Evolutionary conservation across 2,329 filamentous ascomycete genomes (phyloP).

Genomic region (Lasiodiplodia sp.): DNA sequence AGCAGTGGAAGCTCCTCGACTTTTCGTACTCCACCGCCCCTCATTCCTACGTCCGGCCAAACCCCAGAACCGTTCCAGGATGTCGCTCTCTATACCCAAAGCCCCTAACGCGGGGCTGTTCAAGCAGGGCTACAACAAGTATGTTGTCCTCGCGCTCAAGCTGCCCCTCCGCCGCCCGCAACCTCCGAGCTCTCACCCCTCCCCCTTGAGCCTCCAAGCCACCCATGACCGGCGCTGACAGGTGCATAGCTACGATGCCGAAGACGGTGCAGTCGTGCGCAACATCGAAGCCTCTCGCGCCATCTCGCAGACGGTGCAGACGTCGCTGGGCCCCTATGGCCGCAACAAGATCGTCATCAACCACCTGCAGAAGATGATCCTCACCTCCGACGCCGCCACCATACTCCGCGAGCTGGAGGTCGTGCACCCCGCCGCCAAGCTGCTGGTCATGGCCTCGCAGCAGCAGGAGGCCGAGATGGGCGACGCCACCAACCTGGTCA

Average conservation of each 20-base stretch:
- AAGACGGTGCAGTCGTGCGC: constrained; percentile 97
- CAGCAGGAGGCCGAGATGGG: constrained; percentile 99
- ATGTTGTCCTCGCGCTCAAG: constrained; percentile 47
- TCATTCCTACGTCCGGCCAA: neutral
- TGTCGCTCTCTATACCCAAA: constrained; percentile 96
- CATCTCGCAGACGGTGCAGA: constrained; percentile 95
- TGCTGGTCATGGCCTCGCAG: constrained; percentile 97
- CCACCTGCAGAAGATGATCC: constrained; percentile 99
- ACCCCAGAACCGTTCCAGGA: constrained; percentile 50
- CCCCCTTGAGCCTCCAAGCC: constrained; percentile 5
- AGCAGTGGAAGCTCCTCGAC: constrained; percentile 22
- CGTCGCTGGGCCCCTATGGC: constrained; percentile 94
- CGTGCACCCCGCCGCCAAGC: constrained; percentile 95
- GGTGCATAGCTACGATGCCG: constrained; percentile 84
- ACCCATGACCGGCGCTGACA: constrained; percentile 42
- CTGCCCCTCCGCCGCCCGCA: constrained; percentile 35
- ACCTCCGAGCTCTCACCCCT: constrained; percentile 27
- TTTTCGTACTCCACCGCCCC: constrained; percentile 20
- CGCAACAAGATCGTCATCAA: constrained; percentile 99
- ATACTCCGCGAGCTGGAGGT: constrained; percentile 98
- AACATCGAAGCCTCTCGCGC: constrained; percentile 99
- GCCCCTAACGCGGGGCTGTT: constrained; percentile 93
- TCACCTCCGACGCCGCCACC: constrained; percentile 96
- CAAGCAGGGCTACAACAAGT: constrained; percentile 97
- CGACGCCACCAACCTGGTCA: constrained; percentile 97